phyloP scores from a whole-genome alignment of 73 alveolate species.

The Paramecium primaurelia region DNA sequence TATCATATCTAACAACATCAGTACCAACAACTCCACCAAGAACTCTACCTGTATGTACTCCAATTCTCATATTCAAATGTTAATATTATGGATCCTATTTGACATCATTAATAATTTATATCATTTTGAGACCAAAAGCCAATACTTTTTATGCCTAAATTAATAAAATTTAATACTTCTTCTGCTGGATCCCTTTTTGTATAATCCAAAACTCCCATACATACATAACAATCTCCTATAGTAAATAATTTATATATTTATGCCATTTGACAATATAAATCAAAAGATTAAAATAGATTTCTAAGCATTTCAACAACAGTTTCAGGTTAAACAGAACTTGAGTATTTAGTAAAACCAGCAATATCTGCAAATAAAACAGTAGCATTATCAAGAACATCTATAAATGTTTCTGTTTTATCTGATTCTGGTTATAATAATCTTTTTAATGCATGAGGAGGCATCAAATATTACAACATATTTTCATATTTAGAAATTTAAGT shows the following conservation, averaged over 20 bases:
- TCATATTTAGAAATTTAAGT: background rate
- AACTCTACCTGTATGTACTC: slow-evolving; percentile 63
- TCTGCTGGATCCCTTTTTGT: slow-evolving; percentile 37
- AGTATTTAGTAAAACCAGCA: slow-evolving; percentile 61
- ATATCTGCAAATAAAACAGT: slow-evolving; percentile 59
- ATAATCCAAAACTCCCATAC: slow-evolving; percentile 35
- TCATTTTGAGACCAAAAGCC: slow-evolving; percentile 26
- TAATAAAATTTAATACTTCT: background rate
- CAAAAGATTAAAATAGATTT: slow-evolving; percentile 34
- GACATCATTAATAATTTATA: slow-evolving; percentile 25
- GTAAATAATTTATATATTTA: slow-evolving; percentile 45
- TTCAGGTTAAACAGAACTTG: slow-evolving; percentile 43
- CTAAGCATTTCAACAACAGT: slow-evolving; percentile 41
- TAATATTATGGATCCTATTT: slow-evolving; percentile 23
- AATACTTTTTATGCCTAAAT: slow-evolving; percentile 25
- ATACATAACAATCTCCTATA: slow-evolving; percentile 58
- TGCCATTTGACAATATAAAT: slow-evolving; percentile 12
- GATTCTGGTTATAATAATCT: background rate
- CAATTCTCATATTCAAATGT: slow-evolving; percentile 62
- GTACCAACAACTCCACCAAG: slow-evolving; percentile 67
- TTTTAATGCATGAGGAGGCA: slow-evolving; percentile 41
- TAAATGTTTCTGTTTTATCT: background rate
- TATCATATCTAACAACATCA: slow-evolving; percentile 63
- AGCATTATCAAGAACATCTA: slow-evolving; percentile 37
- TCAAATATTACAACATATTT: background rate